Base-by-base conservation (phyloP, 2,329 filamentous ascomycete species). In the Bipolaris oryzae region DNA sequence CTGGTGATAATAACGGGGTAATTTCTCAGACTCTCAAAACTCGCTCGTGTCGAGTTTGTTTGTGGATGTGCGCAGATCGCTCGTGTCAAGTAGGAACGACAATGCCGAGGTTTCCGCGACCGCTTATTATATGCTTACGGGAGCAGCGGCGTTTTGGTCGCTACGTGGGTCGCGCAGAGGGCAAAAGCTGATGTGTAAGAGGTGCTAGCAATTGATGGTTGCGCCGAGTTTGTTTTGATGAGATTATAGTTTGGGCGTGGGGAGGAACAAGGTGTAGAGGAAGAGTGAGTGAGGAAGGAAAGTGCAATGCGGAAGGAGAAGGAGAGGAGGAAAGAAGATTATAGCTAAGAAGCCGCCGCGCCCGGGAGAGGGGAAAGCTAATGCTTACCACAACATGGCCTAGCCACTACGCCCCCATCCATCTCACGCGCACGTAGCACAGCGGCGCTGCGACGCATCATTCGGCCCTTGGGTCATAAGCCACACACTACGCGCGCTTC, bases 391-490 rank as follows among this genome's bases (percentile, higher is more conserved):
- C 28, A 44, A 45, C 28, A 15, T 28, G 25, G 25, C 25, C 25
- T 28, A 28, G 25, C 21, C 21, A 37, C 43, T 47, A 46, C 20
- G 33, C 23, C 33, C 41, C 41, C 35, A 28, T 28, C 37, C 18
- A 33, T n/a, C 52, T 54, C 52, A 50, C 45, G 52, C 52, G 45
- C 37, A 50, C 45, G 37, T 20, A 25, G 49, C 39, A 39, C 33
- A 15, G 35, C n/a, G 21, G 23, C 35, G 35, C 45, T 16, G 33
- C 44, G 31, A 25, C 33, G 35, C 50, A 54, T 54, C 52, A 43
- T 18, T 54, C 52, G 52, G 45, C 38, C 45, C 34, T 54, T 43
- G 35, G 52, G 45, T 37, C 35, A 35, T 54, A 38, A 50, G 52
- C 52, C 52, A 54, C 52, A 54, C 23, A 20, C 51, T 21, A 38